Base-by-base conservation (phyloP, 2,329 filamentous ascomycete species). In the Colletotrichum spinosum region DNA sequence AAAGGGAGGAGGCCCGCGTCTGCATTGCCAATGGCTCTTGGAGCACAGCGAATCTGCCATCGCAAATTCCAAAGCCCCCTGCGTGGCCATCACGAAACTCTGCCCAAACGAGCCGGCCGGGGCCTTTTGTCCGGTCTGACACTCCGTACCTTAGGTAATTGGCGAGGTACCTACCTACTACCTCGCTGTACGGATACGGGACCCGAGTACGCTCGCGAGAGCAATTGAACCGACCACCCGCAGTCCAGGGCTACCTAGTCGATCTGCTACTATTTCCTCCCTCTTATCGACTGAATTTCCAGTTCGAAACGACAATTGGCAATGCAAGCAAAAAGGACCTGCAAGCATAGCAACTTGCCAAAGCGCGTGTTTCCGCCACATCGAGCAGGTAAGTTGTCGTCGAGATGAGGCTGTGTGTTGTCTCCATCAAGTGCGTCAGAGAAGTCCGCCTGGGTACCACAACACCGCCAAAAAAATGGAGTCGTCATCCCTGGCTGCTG, bases 241-340 rank as follows among this genome's bases (percentile, higher is more conserved):
- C 39, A 48, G 13, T 45, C 34, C 55, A 34, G 55, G 48, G 42
- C 52, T 56, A 51, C 58, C 57, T 42, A 45, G 57, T 17, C 44
- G 35, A 46, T 10, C 12, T 15, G 38, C 4, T 33, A 35, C 41
- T 13, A 34, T n/a, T 33, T 49, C 33, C 49, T 42, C 41, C 49
- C 49, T 54, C 34, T 34, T 11, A 9, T 11, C n/a, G 50, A 15
- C 15, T 34, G 17, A 15, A 25, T 25, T 25, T 0, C 38, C 25
- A 41, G 37, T 25, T 46, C 33, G 33, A n/a, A 33, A 15, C 37
- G 48, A 41, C 39, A 34, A 25, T n/a, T 42, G 25, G 25, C 25
- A 25, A 25, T 25, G 25, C 25, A 59, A 46, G 54, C 52, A 13
- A 46, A 39, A 44, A 9, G 10, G 54, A 33, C 42, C 50, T 35